Conservation (phyloP, 176 grass and related monocot genomes). For the Musa troglodytarum region DNA sequence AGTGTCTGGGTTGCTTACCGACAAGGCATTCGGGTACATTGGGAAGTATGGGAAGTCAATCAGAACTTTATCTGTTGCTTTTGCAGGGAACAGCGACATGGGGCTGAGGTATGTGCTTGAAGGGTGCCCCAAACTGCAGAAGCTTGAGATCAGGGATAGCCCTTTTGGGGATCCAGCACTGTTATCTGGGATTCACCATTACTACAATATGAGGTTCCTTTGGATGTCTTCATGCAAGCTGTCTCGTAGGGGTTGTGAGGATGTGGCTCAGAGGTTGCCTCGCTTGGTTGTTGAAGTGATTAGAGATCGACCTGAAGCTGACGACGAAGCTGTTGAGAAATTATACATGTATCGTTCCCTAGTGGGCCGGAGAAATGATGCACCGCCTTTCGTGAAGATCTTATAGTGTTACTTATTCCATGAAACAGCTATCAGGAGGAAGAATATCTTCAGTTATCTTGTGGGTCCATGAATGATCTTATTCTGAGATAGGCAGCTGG, state of each 20-base stretch:
- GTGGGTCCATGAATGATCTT: too few relatives aligned
- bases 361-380: background rate
- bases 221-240: slow-evolving; percentile 22
- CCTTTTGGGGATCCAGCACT: slow-evolving; percentile 5
- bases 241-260: background rate
- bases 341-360: slow-evolving; percentile 9
- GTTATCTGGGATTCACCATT: slow-evolving; percentile 10
- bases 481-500: too few relatives aligned
- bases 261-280: slow-evolving; percentile 3
- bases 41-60: slow-evolving; percentile 9
- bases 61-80: slow-evolving; percentile 9
- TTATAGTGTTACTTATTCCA: background rate
- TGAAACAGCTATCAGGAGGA: too few relatives aligned
- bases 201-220: slow-evolving; percentile 23
- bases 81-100: slow-evolving; percentile 4
- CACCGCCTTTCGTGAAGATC: slow-evolving; percentile 9
- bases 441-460: too few relatives aligned
- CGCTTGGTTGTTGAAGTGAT: slow-evolving; percentile 16
- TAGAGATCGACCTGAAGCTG: background rate
- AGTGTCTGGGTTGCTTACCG: slow-evolving; percentile 12
- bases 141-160: slow-evolving; percentile 20
- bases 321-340: slow-evolving; percentile 2
- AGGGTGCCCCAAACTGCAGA: slow-evolving; percentile 7
- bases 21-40: slow-evolving; percentile 11
- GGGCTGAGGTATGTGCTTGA: background rate